Base-by-base conservation (phyloP, 2,329 filamentous ascomycete genomes). In the Paecilomyces dactylethromorphus region DNA sequence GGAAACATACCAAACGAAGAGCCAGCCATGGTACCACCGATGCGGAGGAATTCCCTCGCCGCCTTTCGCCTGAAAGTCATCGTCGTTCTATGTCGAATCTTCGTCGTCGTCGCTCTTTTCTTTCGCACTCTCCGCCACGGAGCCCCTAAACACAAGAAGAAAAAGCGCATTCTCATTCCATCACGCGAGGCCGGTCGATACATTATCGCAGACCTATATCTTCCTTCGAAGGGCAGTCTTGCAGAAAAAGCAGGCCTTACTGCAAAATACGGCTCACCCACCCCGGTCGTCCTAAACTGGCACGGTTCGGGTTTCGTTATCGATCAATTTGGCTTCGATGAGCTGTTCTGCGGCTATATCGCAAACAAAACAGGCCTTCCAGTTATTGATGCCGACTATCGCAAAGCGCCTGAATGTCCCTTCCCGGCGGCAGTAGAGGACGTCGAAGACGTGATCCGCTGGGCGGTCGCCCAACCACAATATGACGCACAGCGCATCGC, bases 351-450 rank as follows among this genome's bases (percentile, higher is more conserved):
- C 58, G 72, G 77, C 5, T 76, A 76, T 71, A 75, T 80, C 68
- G 74, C 74, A 31, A 69, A 75, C 11, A 73, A 78, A 62, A 70
- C 79, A 11, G 65, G 70, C 3, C 70, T 73, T 11, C 70, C 80
- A 5, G 77, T 78, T 51, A 74, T 80, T 54, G 76, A 73, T 54
- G 78, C 80, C 3, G 79, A 79, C 55, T 81, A 81, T 60, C 74
- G 79, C 35, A 76, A 80, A 53, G 78, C 76, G 3, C 79, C 79
- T 0, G 73, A 78, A 58, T 71, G 78, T 58, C 73, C 78, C 39
- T 81, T 78, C 54, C 79, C 78, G 0, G 76, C 77, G 0, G 78
- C 79, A 1, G 73, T 80, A 18, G 74, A 79, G 60, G 79, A 81
- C 60, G 76, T 75, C 10, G 78, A 80, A 56, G 78, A 80, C 58